Conservation (phyloP, 371 early-diverging fungal species). For the Cokeromyces recurvatus region DNA sequence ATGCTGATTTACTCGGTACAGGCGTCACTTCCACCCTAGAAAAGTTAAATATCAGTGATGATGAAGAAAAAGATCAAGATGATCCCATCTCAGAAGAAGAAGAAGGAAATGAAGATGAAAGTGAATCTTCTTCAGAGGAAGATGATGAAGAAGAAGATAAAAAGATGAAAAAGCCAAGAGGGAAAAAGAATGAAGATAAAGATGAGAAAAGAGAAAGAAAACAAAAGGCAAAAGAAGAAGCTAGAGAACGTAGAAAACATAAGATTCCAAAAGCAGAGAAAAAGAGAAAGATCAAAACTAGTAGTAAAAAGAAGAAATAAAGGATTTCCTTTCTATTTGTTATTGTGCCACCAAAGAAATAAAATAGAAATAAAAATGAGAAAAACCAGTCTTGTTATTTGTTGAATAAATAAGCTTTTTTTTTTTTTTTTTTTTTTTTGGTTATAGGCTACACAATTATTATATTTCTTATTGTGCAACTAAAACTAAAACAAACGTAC, state of each 20-base stretch:
- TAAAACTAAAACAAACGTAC: no score
- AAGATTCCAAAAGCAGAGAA: constrained; percentile 96
- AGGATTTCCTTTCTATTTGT: no score
- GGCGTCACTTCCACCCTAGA: constrained; percentile 16
- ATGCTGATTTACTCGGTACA: constrained; percentile 41
- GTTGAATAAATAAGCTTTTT: no score
- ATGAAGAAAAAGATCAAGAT: constrained; percentile 33
- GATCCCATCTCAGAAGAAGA: constrained; percentile 40
- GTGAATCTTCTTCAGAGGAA: constrained; percentile 26
- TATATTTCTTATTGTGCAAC: no score
- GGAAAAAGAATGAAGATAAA: constrained; percentile 81
- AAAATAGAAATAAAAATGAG: no score
- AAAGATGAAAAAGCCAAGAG: constrained; percentile 32
- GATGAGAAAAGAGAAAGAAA: constrained; percentile 87
- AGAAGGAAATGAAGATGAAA: constrained; percentile 24
- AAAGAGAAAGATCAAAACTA: constrained; percentile 80
- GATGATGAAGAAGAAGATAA: constrained; percentile 38
- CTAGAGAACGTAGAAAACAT: constrained; percentile 84
- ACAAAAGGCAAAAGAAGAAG: constrained; percentile 81
- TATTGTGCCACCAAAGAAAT: no score
- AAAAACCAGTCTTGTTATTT: no score
- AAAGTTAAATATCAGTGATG: constrained; percentile 12
- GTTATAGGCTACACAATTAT: no score
- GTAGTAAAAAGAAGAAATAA: constrained; percentile 48
- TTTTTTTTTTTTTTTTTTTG: no score